Percentiles rank a stretch among this genome's conserved stretches.
phyloP scores from a whole-genome alignment of 2,329 filamentous ascomycete species.

The Thelonectria rubi region DNA sequence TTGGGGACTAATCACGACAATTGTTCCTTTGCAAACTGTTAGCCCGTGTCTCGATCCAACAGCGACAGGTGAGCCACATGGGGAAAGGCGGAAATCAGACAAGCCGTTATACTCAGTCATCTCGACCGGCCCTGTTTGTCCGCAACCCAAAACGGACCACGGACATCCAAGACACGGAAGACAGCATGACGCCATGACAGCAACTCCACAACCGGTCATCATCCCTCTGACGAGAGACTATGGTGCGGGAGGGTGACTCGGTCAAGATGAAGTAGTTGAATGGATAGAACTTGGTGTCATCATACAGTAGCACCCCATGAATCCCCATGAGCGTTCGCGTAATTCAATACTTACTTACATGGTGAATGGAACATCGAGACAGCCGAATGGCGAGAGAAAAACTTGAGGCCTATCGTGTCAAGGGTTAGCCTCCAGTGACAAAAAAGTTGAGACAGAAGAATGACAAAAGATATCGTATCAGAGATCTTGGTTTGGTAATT shows the following conservation, averaged over 20 bases:
- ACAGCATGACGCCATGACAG: constrained; percentile 62
- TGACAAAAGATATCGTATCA: constrained; percentile 50
- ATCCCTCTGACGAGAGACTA: constrained; percentile 55
- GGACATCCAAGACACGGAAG: constrained; percentile 62
- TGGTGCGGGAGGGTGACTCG: constrained; percentile 79
- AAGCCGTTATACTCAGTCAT: constrained; percentile 76
- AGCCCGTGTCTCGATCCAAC: not conserved
- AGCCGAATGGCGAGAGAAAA: not conserved
- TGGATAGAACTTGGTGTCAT: constrained; percentile 74
- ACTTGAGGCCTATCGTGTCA: constrained; percentile 3
- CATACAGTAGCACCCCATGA: constrained; percentile 36
- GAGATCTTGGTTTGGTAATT: constrained; percentile 72
- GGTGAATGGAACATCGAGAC: not conserved
- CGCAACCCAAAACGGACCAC: constrained; percentile 64
- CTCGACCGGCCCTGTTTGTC: constrained; percentile 62
- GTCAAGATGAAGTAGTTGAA: constrained; percentile 74
- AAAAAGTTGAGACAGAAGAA: not conserved
- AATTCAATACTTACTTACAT: constrained; percentile 27
- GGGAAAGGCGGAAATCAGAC: constrained; percentile 53
- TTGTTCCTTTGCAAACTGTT: constrained; percentile 1
- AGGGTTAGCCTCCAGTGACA: constrained; percentile 24
- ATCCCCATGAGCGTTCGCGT: constrained; percentile 4
- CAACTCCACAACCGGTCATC: constrained; percentile 83
- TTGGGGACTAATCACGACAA: not conserved
- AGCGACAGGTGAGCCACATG: not conserved